Evolutionary conservation across 257 asterid species (phyloP), one percentile per base, ranked within the genome.

Genomic region (Eustoma russellianum): DNA sequence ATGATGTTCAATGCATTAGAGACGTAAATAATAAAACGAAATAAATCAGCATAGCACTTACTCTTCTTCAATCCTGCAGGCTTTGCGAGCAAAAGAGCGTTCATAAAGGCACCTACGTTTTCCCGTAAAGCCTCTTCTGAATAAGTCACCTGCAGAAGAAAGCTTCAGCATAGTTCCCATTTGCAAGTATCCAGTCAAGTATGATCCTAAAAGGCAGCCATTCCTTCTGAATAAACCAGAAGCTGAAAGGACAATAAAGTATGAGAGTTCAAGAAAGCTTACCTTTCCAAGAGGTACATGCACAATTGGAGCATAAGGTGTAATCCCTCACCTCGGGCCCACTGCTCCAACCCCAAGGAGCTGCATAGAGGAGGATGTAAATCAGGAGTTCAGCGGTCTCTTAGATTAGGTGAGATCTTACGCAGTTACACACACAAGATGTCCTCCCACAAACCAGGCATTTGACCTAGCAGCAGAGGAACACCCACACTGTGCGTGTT

Each of bases 51-150:
- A 41, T 41, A 44, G 53, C 43, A 83, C 97, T 84, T 79, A 91
- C 98, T 87, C 83, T 91, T 91, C 80, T 91, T 91, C 50, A 91
- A 66, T 52, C 96, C 96, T 12, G 83, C 83, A 58, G 98, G 98
- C 64, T 87, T 91, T 50, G 93, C 93, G 60, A 75, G 88, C 82
- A 91, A 78, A 47, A 91, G 94, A 49, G 96, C 88, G 59, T 87
- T 77, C 49, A 81, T 90, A 70, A 91, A 91, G 65, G 97, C 94
- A 24, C 95, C 97, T 57, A 91, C 46, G 65, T 91, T 91, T 61
- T 82, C 97, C 58, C 86, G 79, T 65, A 91, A 73, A 61, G 82
- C 88, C 33, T 87, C 96, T 35, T 87, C 95, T 41, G 86, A 9
- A 53, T 79, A 83, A 73, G 75, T 82, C 52, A 87, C 77, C 98